Conservation (phyloP, 2,329 filamentous ascomycete genomes). For the Dothiorella sarmentorum region DNA sequence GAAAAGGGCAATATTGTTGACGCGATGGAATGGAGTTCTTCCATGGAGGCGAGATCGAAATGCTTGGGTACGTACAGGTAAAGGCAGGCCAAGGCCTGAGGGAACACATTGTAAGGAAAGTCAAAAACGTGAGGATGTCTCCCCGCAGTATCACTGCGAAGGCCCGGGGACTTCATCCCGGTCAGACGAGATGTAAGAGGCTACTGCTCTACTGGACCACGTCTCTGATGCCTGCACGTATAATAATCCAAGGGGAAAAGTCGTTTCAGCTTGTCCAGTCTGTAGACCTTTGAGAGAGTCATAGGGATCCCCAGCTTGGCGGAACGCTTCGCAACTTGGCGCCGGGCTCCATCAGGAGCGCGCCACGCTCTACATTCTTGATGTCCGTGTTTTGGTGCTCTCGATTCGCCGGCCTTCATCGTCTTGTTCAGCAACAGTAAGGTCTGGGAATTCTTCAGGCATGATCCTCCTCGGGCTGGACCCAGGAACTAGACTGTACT, state of each 20-base stretch:
- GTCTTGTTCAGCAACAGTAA: constrained; percentile 72
- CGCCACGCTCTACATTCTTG: constrained; percentile 19
- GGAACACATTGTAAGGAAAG: constrained; percentile 7
- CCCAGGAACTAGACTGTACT: constrained; percentile 68
- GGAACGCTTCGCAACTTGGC: constrained; percentile 3
- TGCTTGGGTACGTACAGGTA: constrained; percentile 14
- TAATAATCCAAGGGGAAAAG: too few species aligned
- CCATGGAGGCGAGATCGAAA: constrained; percentile 1
- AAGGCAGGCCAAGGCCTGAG: neutral
- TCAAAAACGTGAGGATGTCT: neutral
- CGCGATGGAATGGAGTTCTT: constrained; percentile 17
- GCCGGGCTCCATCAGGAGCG: neutral
- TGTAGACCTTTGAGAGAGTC: too few species aligned
- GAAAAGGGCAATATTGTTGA: constrained; percentile 5
- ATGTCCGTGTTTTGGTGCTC: constrained; percentile 46
- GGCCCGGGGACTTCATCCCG: neutral
- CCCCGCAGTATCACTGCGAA: neutral
- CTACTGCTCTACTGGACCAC: neutral
- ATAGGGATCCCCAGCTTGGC: neutral
- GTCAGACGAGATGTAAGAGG: neutral
- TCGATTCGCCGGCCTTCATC: constrained; percentile 73
- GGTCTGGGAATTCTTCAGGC: constrained; percentile 64
- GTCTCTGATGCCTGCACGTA: too few species aligned
- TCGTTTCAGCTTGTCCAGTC: too few species aligned
- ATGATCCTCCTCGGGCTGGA: constrained; percentile 69